phyloP scores from a whole-genome alignment of 2,329 filamentous ascomycete species.

The Penicillium sp. region DNA sequence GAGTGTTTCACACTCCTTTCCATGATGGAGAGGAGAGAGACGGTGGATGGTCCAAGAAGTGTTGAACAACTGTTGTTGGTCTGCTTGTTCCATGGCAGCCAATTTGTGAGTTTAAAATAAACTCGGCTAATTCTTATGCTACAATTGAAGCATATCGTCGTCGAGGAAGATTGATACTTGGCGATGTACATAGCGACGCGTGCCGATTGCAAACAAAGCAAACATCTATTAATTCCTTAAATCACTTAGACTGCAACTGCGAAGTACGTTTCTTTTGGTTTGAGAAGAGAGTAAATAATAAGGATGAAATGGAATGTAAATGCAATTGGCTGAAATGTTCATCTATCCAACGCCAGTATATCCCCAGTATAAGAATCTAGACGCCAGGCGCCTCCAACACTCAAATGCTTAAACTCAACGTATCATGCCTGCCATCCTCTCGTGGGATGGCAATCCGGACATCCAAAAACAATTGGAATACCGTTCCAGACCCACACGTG shows the following conservation, averaged over 20 bases:
- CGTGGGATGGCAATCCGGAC: slow-evolving; percentile 32
- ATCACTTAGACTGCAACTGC: too few species aligned
- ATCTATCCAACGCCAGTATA: slow-evolving; percentile 4
- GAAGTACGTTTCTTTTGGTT: neutral
- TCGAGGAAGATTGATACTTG: slow-evolving; percentile 7
- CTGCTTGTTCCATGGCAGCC: slow-evolving; percentile 27
- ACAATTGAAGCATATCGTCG: neutral
- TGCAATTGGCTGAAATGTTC: neutral
- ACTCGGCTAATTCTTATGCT: slow-evolving; percentile 1
- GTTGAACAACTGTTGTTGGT: slow-evolving; percentile 48
- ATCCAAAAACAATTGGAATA: slow-evolving; percentile 39
- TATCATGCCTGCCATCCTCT: slow-evolving; percentile 36
- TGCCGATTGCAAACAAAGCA: slow-evolving; percentile 23
- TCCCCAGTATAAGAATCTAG: slow-evolving; percentile 3
- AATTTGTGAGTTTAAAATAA: neutral
- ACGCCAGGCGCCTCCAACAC: slow-evolving; percentile 17
- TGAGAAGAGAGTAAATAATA: neutral
- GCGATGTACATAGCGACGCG: slow-evolving; percentile 15
- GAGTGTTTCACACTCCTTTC: slow-evolving; percentile 38
- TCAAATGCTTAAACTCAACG: slow-evolving; percentile 7
- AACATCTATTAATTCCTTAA: slow-evolving; percentile 8
- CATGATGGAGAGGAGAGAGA: slow-evolving; percentile 55
- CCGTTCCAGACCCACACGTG: slow-evolving; percentile 36
- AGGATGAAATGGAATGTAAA: neutral
- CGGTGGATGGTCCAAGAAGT: slow-evolving; percentile 57